Percentiles rank a stretch among this genome's conserved stretches.
Conservation (phyloP, 148 eudicot species). For the Fagopyrum tataricum region DNA sequence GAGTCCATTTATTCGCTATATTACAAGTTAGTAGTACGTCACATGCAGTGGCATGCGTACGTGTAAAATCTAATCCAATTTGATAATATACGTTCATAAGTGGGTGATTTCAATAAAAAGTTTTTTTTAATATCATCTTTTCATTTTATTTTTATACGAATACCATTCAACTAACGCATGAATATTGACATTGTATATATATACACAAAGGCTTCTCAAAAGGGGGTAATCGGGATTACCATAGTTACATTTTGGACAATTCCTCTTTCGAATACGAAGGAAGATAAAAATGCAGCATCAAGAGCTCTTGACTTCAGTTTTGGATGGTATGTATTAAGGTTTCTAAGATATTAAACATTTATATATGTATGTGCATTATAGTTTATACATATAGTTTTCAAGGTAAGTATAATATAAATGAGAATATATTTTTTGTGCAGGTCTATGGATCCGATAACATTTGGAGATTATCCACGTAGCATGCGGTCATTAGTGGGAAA, state of each 20-base stretch:
- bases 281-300: conserved; percentile 21
- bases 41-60: no score
- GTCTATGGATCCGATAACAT: conserved; percentile 32
- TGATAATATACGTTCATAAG: no score
- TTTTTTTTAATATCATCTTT: no score
- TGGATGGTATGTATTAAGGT: conserved; percentile 29
- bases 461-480: conserved; percentile 26
- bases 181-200: neutral
- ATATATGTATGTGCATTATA: no score
- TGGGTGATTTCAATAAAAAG: no score
- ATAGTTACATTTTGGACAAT: conserved; percentile 23
- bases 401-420: no score
- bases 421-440: conserved; percentile 3
- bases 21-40: no score
- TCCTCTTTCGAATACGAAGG: conserved; percentile 20
- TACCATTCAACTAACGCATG: neutral
- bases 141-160: no score
- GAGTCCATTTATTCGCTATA: no score
- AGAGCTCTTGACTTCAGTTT: conserved; percentile 24
- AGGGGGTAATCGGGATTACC: conserved; percentile 29
- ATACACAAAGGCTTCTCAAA: conserved; percentile 22
- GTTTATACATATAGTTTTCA: no score
- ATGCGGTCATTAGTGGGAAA: conserved; percentile 21
- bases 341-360: neutral
- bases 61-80: no score